These are phyloP conservation scores for Candida mesenterica DNA, from an alignment of 1,139 yeast genomes.

Conservation along the genomic window DNA sequence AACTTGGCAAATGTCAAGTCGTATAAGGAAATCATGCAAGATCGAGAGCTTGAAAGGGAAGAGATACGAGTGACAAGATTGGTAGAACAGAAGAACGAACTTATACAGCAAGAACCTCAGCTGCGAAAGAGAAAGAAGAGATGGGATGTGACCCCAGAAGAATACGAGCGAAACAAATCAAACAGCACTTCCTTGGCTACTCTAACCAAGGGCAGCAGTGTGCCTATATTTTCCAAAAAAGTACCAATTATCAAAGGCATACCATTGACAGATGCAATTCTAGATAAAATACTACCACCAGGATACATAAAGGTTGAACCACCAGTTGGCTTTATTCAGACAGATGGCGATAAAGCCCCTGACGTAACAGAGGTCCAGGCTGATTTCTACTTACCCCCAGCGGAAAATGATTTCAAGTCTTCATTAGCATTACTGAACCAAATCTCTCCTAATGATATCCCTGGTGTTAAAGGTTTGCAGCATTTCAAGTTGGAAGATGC, in stretches of 20 bases:
- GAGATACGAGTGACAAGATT: conserved; percentile 23
- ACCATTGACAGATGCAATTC: conserved; percentile 46
- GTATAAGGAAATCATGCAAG: conserved; percentile 39
- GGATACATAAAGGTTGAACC: conserved; percentile 51
- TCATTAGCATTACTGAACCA: conserved; percentile 27
- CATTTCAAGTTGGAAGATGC: conserved; percentile 71
- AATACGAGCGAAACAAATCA: conserved; percentile 18
- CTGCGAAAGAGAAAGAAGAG: conserved; percentile 16
- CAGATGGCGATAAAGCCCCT: conserved; percentile 22
- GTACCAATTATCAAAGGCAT: conserved; percentile 47
- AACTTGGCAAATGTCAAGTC: conserved; percentile 22
- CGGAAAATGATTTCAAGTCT: conserved; percentile 15
- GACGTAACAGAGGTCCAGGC: conserved; percentile 32
- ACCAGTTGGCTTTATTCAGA: conserved; percentile 48
- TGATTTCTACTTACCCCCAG: conserved; percentile 26
- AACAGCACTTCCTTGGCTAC: conserved; percentile 1
- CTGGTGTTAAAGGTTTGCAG: conserved; percentile 58
- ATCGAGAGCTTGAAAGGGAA: conserved; percentile 30
- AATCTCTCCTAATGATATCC: conserved; percentile 51
- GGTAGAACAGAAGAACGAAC: conserved; percentile 17
- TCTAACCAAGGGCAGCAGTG: too few relatives aligned
- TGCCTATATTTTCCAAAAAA: conserved; percentile 15
- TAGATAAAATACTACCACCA: conserved; percentile 53
- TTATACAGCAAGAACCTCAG: conserved; percentile 19
- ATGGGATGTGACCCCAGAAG: conserved; percentile 40